These are phyloP conservation scores for Euryodendron excelsum DNA, from an alignment of 148 eudicot species.

Conservation along the genomic window DNA sequence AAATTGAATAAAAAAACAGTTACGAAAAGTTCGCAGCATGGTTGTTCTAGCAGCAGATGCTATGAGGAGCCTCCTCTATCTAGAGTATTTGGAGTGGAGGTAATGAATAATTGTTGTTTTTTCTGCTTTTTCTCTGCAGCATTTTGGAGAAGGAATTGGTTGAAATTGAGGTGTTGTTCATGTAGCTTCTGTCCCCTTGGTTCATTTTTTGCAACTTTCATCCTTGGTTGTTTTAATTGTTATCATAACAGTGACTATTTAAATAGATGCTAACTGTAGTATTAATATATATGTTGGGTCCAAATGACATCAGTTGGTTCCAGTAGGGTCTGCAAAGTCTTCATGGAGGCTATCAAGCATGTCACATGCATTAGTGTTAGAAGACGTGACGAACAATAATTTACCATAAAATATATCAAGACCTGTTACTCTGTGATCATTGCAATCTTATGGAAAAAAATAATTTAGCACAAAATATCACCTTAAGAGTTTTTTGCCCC, in stretches of 20 bases:
- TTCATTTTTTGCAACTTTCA: background rate
- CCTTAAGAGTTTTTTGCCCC: background rate
- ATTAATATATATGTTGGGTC: no score
- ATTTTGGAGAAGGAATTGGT: background rate
- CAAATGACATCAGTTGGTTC: no score
- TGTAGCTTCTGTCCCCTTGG: background rate
- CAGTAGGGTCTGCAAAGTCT: no score
- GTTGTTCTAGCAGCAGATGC: conserved; percentile 25
- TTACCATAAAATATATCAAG: no score
- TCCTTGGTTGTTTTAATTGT: background rate
- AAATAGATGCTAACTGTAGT: background rate
- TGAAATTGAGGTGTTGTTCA: background rate
- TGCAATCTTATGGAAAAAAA: no score
- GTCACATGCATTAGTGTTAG: no score
- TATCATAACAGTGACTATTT: no score
- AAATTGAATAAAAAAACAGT: conserved; percentile 33
- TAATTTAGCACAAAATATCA: background rate
- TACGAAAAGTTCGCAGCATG: conserved; percentile 19
- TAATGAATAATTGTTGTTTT: conserved; percentile 12
- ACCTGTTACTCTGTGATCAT: no score
- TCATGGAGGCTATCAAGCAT: no score
- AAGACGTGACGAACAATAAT: no score
- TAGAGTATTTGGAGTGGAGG: conserved; percentile 26
- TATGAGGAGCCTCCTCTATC: conserved; percentile 20
- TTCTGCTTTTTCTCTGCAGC: background rate